A percentile compares a stretch with the other conserved stretches of the same genome.
These are phyloP conservation scores for Paecilomyces variotii DNA, from an alignment of 2,329 filamentous ascomycete species.

Conservation along the genomic window DNA sequence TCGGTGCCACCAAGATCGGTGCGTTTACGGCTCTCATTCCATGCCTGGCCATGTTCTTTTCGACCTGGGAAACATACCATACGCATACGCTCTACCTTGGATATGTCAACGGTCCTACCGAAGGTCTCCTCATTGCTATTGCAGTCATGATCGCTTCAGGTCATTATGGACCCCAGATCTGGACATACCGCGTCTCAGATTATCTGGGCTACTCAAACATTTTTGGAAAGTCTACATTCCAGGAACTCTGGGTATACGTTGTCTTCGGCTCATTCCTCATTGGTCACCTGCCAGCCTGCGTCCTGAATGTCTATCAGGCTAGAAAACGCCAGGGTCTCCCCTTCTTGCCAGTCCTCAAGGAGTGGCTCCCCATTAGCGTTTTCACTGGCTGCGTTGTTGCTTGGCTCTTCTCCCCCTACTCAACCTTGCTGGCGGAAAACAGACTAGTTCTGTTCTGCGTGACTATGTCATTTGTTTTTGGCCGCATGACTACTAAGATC, in stretches of 20 bases:
- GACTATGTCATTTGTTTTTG: constrained; percentile 94
- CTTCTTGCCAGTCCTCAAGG: constrained; percentile 73
- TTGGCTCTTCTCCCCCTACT: constrained; percentile 88
- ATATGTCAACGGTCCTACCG: constrained; percentile 94
- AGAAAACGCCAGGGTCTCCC: constrained; percentile 65
- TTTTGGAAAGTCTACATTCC: constrained; percentile 65
- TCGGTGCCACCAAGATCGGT: constrained; percentile 74
- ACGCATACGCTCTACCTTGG: constrained; percentile 95
- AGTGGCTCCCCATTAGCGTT: constrained; percentile 86
- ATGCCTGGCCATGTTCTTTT: constrained; percentile 97
- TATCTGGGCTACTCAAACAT: constrained; percentile 56
- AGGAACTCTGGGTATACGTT: constrained; percentile 78
- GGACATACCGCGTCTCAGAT: constrained; percentile 66
- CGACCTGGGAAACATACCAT: constrained; percentile 98
- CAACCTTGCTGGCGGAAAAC: constrained; percentile 71
- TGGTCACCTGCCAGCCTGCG: constrained; percentile 79
- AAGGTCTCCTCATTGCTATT: constrained; percentile 85
- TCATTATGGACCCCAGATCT: constrained; percentile 79
- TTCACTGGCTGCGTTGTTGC: constrained; percentile 67
- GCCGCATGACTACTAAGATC: constrained; percentile 97
- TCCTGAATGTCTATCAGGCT: constrained; percentile 74
- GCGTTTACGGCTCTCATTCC: constrained; percentile 88
- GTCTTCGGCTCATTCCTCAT: constrained; percentile 58
- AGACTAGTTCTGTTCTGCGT: constrained; percentile 86
- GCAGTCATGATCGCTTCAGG: constrained; percentile 79